Evolutionary conservation across 768 basidiomycete genomes (phyloP).

Genomic region (Leucocoprinus sp.): DNA sequence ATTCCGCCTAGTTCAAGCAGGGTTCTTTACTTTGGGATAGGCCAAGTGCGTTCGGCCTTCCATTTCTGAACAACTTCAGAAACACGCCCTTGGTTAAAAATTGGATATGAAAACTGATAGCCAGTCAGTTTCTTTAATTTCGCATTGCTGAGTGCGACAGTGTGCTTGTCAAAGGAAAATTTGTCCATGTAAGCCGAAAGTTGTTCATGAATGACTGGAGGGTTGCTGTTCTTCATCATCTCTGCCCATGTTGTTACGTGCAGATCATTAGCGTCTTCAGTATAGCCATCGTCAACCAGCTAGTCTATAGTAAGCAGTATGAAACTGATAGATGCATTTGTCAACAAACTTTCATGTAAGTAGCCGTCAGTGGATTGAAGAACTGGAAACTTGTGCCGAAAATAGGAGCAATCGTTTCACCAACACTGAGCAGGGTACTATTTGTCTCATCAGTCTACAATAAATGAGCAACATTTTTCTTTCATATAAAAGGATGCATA

Average conservation of each 20-base stretch:
- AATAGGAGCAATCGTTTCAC: conserved; percentile 55
- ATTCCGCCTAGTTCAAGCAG: conserved; percentile 6
- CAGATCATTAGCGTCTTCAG: conserved; percentile 80
- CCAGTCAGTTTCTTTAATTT: conserved; percentile 72
- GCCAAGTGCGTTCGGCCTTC: conserved; percentile 64
- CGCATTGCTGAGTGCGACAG: conserved; percentile 55
- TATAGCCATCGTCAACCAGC: conserved; percentile 42
- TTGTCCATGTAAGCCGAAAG: conserved; percentile 76
- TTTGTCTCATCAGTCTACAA: conserved; percentile 67
- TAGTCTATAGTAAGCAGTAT: not conserved
- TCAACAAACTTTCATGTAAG: conserved; percentile 51
- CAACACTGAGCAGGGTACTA: conserved; percentile 58
- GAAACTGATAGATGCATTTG: not conserved
- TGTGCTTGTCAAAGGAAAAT: conserved; percentile 61
- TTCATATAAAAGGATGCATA: not conserved
- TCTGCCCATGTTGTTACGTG: conserved; percentile 79
- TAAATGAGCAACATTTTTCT: conserved; percentile 5
- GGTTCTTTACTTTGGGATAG: conserved; percentile 25
- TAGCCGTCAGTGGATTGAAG: conserved; percentile 60
- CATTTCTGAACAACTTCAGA: conserved; percentile 72
- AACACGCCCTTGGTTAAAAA: conserved; percentile 53
- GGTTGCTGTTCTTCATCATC: conserved; percentile 65
- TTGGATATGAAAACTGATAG: conserved; percentile 55
- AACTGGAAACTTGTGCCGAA: conserved; percentile 81
- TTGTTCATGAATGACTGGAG: conserved; percentile 64